Evolutionary conservation across 2,329 filamentous ascomycete genomes (phyloP).

Genomic region (Penicillium griseofulvum): DNA sequence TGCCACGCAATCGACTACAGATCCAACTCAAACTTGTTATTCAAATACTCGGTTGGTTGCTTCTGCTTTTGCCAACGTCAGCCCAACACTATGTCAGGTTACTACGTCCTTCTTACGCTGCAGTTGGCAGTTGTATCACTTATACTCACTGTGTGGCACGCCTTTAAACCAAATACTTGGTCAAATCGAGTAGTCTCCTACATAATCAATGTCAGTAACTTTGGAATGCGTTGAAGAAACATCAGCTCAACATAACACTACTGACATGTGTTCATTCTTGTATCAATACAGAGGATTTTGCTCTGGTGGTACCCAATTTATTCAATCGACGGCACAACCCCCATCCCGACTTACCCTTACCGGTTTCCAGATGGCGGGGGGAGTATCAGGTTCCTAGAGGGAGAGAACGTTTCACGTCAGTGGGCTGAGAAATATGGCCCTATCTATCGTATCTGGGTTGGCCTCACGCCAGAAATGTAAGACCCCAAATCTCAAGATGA

Average conservation of each 20-base stretch:
- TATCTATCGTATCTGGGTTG: slow-evolving; percentile 43
- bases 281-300: not conserved
- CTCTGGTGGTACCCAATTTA: not conserved
- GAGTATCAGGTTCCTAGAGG: slow-evolving; percentile 43
- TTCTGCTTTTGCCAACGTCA: not conserved
- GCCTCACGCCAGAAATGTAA: slow-evolving; percentile 42
- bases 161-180: not conserved
- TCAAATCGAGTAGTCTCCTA: not conserved
- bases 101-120: not conserved
- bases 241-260: not conserved
- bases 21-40: not conserved
- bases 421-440: slow-evolving; percentile 38
- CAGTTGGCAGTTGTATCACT: not conserved
- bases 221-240: not conserved
- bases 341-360: slow-evolving; percentile 11
- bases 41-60: not conserved
- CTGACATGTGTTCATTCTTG: not conserved
- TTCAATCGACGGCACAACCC: not conserved
- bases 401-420: slow-evolving; percentile 29
- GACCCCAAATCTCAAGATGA: slow-evolving; percentile 1
- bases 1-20: not conserved
- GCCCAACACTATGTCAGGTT: not conserved
- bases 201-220: not conserved
- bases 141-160: not conserved
- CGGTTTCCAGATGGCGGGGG: slow-evolving; percentile 43